Evolutionary conservation across 805 yeast species (phyloP), one percentile per base, ranked within the genome.

Genomic region (Naumovozyma castellii): DNA sequence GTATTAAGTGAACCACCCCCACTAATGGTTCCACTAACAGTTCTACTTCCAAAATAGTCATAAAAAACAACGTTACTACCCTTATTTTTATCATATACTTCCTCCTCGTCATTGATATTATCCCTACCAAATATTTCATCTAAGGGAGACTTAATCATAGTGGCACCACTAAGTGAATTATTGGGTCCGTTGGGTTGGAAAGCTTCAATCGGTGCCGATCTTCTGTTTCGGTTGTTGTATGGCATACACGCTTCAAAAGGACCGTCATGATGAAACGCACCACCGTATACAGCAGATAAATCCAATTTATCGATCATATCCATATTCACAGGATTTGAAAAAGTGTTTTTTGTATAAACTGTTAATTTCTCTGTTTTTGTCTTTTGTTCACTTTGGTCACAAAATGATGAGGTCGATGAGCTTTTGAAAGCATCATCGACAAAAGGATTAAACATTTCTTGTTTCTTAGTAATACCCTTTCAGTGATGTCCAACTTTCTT

Each of bases 191-290:
- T 94, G 5, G 73, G 82, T 0, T 97, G 96, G 71, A 90, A 92
- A 0, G 98, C 98, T 66, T 77, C 68, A n/a, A 92, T 95, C 4
- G 98, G 98, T 0, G 97, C 94, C 34, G 76, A 77, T 54, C 67
- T 70, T 17, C 71, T 67, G 47, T 75, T 69, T 63, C 80, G 82
- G 13, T 35, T 37, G 64, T 92, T 92, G 59, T 97, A 78, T 4
- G 97, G 97, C 3, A 92, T 84, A 59, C 97, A 88, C 1, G 97
- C 98, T 60, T 92, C 98, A 59, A 88, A 90, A n/a, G 98, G 98
- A 5, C 98, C 98, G 64, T 92, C 98, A 61, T 92, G 97, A 62
- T 90, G 98, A 71, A 92, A 92, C 2, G 92, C 84, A 18, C 84
- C 84, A 14, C 96, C 95, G 57, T 84, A 88, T 45, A 88, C 72